Evolutionary conservation across 768 basidiomycete species (phyloP), one percentile per base, ranked within the genome.

Genomic region (Lentinula raphanica): DNA sequence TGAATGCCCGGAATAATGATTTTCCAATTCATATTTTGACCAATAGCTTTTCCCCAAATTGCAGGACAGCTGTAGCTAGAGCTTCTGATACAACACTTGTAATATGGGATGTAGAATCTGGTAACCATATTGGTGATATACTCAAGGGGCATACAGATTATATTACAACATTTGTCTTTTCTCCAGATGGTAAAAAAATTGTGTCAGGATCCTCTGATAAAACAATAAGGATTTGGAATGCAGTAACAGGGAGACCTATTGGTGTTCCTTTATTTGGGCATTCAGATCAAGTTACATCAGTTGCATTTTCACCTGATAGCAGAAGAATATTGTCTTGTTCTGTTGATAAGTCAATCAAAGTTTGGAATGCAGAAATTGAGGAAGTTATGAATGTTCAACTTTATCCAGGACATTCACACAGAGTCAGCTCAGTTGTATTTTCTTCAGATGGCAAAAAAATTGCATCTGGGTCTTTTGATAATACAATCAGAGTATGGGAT

Each of bases 331-430:
- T 40, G 8, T 54, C 51, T 4, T 32, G 51, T 5, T 38, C 35
- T 21, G 7, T 17, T 13, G 51, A 54, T 32, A 29, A 29, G 9
- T 35, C 32, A 28, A 5, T 54, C 17, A 19, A n/a, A 31, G 29
- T 54, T n/a, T 54, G 51, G 51, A 27, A 40, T 46, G 66, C 79
- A 12, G 64, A 66, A 31, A 73, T 73, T 13, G 81, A 81, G 1
- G 19, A 32, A 5, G 32, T 36, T 17, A 53, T 62, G 21, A 36
- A 40, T 40, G n/a, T n/a, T n/a, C n/a, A n/a, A n/a, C n/a, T n/a
- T n/a, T n/a, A n/a, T n/a, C n/a, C n/a, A n/a, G n/a, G n/a, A n/a
- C n/a, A n/a, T n/a, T n/a, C n/a, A n/a, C n/a, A n/a, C n/a, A n/a
- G n/a, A n/a, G 32, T 51, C 12, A 27, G 12, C 13, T 35, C 31